Base-by-base conservation (phyloP, 345 rosid species). In the Brassica juncea region DNA sequence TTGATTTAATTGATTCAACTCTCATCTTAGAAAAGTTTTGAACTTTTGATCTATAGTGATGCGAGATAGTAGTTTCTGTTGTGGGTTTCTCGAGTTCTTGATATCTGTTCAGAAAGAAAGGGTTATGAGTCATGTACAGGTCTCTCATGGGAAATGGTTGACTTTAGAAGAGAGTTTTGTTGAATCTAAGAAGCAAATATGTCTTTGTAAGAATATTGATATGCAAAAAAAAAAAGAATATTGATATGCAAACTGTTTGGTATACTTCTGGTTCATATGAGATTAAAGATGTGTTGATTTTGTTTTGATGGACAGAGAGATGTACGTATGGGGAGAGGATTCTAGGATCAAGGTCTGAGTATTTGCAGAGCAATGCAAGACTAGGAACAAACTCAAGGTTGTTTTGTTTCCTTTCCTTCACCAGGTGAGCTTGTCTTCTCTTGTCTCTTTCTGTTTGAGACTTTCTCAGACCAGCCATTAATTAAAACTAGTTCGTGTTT, bases 111-210 rank as follows among this genome's bases (percentile, higher is more conserved):
- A 76, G 96, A 94, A 87, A 90, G 85, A 82, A 89, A 89, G 39
- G 97, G 98, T 49, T 81, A 86, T 70, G 91, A 91, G 82, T 84
- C 97, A 21, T 92, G 99, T 96, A 94, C 92, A 86, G 96, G 98
- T 77, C 98, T 94, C 64, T 86, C 93, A 32, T 91, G 99, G 98
- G 99, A 94, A n/a, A 92, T 94, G 96, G 98, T 91, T 80, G 31
- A 28, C 31, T 3, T 28, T 28, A 28, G 31, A 28, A 28, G 31
- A 28, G 31, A 28, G 31, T 28, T 28, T 28, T 28, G 31, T 28
- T 28, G 31, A 28, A 28, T 28, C 31, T 28, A 28, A 28, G 31
- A 28, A 28, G 31, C 31, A 28, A 28, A 28, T 28, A 28, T 28
- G 31, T 28, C 31, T 28, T 28, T 28, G 31, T 28, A 28, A 28